A percentile compares a stretch with the other conserved stretches of the same genome.
phyloP scores from a whole-genome alignment of 2,329 filamentous ascomycete genomes.

The Colletotrichum filicis region DNA sequence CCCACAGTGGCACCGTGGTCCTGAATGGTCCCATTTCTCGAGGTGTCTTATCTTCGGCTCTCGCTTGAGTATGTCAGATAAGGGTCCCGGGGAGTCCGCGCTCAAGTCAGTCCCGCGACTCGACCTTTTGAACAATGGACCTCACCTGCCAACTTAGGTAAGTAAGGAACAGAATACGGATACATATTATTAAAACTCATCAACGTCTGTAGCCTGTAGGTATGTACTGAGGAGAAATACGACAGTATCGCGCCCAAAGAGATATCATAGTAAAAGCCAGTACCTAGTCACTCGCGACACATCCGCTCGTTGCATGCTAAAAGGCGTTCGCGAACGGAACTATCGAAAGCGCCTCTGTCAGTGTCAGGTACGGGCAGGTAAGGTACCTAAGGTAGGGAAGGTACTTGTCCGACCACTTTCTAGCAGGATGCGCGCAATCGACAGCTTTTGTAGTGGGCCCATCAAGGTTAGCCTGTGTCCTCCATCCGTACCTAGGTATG shows the following conservation, averaged over 20 bases:
- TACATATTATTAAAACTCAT: no score
- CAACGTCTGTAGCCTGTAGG: no score
- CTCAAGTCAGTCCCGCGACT: neutral
- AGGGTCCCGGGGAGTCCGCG: neutral
- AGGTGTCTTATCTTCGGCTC: conserved; percentile 6
- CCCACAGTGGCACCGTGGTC: neutral
- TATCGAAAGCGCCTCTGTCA: neutral
- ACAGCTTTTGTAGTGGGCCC: conserved; percentile 8
- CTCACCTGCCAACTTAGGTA: neutral
- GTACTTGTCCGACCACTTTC: neutral
- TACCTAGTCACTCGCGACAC: neutral
- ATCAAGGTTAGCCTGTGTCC: neutral
- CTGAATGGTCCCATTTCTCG: neutral
- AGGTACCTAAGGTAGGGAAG: neutral
- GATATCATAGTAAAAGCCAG: neutral
- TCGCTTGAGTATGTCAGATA: conserved; percentile 1
- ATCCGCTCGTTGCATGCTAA: neutral
- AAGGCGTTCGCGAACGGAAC: no score
- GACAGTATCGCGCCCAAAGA: neutral
- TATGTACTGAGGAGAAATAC: no score
- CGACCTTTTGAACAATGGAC: neutral
- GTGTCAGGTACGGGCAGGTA: neutral
- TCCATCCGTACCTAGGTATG: neutral
- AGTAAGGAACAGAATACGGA: no score
- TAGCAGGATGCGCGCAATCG: neutral